phyloP scores from a whole-genome alignment of 768 basidiomycete genomes.

The Steccherinum ochraceum region DNA sequence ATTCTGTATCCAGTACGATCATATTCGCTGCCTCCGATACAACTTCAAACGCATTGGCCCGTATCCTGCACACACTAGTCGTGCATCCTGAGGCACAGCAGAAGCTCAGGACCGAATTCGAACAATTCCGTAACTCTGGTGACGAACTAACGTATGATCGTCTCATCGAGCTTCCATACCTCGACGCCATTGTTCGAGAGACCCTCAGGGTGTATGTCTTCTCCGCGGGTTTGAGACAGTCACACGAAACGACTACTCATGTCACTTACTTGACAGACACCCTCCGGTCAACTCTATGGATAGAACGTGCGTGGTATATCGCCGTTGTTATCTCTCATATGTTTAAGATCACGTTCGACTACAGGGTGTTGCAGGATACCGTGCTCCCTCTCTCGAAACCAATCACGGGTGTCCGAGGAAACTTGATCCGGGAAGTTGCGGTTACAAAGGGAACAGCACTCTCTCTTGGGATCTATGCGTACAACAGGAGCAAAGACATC shows the following conservation, averaged over 20 bases:
- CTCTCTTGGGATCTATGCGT: slow-evolving; percentile 33
- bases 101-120: slow-evolving; percentile 18
- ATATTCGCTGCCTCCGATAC: slow-evolving; percentile 18
- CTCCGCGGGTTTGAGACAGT: not conserved
- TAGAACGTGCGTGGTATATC: not conserved
- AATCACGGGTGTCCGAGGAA: slow-evolving; percentile 30
- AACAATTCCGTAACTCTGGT: slow-evolving; percentile 2
- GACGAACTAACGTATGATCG: slow-evolving; percentile 16
- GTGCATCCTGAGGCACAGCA: slow-evolving; percentile 17
- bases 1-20: slow-evolving; percentile 9
- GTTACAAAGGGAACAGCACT: slow-evolving; percentile 44
- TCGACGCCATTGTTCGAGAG: slow-evolving; percentile 18
- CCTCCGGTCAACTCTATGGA: slow-evolving; percentile 33
- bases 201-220: slow-evolving; percentile 15
- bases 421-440: slow-evolving; percentile 30
- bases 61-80: slow-evolving; percentile 17
- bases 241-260: not conserved
- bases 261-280: slow-evolving; percentile 22
- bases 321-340: not conserved
- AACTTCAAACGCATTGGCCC: slow-evolving; percentile 18
- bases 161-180: slow-evolving; percentile 15
- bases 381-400: slow-evolving; percentile 37
- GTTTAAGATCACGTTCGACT: not conserved
- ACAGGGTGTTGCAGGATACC: slow-evolving; percentile 16
- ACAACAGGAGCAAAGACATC: slow-evolving; percentile 43